Evolutionary conservation across 306 rosid genomes (phyloP).

Genomic region (Cicer bijugum): DNA sequence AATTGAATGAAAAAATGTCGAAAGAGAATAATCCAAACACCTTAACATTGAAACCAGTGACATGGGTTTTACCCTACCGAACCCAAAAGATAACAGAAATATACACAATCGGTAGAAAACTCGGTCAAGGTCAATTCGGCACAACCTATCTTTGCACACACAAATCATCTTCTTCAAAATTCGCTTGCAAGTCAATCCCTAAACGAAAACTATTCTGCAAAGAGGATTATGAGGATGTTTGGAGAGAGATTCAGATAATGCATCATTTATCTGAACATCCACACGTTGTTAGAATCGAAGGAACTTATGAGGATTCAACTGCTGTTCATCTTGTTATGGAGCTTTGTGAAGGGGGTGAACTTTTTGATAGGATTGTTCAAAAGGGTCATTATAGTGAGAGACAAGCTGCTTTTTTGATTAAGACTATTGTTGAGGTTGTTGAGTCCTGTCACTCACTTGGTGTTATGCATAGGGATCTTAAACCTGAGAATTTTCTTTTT

Average conservation of each 20-base stretch:
- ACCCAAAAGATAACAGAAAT: slow-evolving; percentile 47
- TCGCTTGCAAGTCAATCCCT: slow-evolving; percentile 63
- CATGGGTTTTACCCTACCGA: slow-evolving; percentile 56
- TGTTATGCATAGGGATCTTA: slow-evolving; percentile 66
- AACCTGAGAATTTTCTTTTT: slow-evolving; percentile 62
- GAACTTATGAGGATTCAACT: slow-evolving; percentile 51
- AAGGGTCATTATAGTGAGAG: slow-evolving; percentile 67
- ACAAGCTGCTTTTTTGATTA: slow-evolving; percentile 52
- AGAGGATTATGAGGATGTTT: slow-evolving; percentile 65
- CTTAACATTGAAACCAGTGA: slow-evolving; percentile 40
- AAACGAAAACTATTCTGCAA: slow-evolving; percentile 55
- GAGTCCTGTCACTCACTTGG: slow-evolving; percentile 65
- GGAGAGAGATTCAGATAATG: slow-evolving; percentile 76
- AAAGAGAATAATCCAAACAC: slow-evolving; percentile 37
- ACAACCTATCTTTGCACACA: slow-evolving; percentile 55
- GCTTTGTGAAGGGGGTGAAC: slow-evolving; percentile 60
- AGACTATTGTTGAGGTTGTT: slow-evolving; percentile 58
- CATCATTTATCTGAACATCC: slow-evolving; percentile 57
- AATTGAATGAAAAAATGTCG: slow-evolving; percentile 16
- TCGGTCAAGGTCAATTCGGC: slow-evolving; percentile 68
- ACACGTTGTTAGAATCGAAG: slow-evolving; percentile 56
- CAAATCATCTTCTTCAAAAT: slow-evolving; percentile 36
- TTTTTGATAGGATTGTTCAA: slow-evolving; percentile 60
- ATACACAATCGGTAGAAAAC: slow-evolving; percentile 54
- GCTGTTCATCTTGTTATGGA: slow-evolving; percentile 67